A percentile compares a stretch with the other conserved stretches of the same genome.
These are phyloP conservation scores for Hanseniaspora guilliermondii DNA, from an alignment of 805 yeast species.

Conservation along the genomic window DNA sequence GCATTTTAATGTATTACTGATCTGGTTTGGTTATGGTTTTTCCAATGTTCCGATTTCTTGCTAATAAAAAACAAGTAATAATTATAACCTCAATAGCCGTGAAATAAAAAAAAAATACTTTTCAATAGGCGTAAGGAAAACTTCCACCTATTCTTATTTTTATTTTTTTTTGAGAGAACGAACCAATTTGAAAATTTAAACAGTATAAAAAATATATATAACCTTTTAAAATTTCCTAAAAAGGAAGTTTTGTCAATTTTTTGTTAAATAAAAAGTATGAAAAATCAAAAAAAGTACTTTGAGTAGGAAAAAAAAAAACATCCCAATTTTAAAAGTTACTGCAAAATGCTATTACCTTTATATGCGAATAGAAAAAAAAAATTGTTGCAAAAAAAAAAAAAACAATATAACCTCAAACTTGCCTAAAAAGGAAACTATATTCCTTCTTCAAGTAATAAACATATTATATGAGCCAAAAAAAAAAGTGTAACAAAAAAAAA, in stretches of 20 bases:
- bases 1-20: conserved; percentile 42
- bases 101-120: neutral
- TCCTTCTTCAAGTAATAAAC: neutral
- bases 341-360: too few species aligned
- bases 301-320: too few species aligned
- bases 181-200: neutral
- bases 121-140: neutral
- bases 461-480: neutral
- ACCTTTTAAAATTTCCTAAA: neutral
- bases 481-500: neutral
- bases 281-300: neutral
- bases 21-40: conserved; percentile 15
- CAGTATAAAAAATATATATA: neutral
- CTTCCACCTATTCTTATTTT: neutral
- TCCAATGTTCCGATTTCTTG: neutral
- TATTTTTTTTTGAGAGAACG: neutral
- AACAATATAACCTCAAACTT: neutral
- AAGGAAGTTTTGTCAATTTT: neutral
- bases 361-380: too few species aligned
- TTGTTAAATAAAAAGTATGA: neutral
- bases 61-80: neutral
- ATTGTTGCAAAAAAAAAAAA: too few species aligned
- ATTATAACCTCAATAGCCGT: neutral
- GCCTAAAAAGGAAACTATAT: neutral
- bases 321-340: too few species aligned